Evolutionary conservation across 352 stramenopile species (phyloP), one percentile per base, ranked within the genome.

Genomic region (Phytophthora foliorum): DNA sequence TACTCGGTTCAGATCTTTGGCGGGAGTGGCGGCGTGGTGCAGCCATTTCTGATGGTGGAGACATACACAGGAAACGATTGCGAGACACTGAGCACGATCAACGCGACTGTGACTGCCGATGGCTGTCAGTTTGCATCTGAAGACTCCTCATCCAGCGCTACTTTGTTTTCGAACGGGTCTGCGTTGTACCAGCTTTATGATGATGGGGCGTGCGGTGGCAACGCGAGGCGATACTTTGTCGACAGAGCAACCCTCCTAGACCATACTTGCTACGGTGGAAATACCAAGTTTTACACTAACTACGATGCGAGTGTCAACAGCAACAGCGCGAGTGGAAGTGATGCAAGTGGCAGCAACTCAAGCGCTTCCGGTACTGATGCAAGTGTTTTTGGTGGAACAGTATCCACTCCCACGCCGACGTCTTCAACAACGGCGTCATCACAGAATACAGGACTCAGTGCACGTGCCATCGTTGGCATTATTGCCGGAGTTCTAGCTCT

Each of bases 31-130:
- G 57, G 45, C 10, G 16, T 64, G 17, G 2, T 50, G 21, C 57
- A 64, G 21, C 57, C 42, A 24, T 64, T 57, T 45, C 44, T 64
- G 57, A 64, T 64, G 45, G 32, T 64, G 3, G 57, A 64, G 57
- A 64, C 57, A 32, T 64, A 64, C 45, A 50, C 31, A 9, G 57
- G 57, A 7, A 17, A 16, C 13, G 34, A 57, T 7, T 64, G 57
- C 16, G 57, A 22, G 42, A 63, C 42, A 6, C 41, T 63, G 41
- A 64, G 45, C 44, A 57, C 31, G 2, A 56, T 64, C 57, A 64
- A 64, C 22, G 57, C 57, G 21, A 64, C 57, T 0, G 31, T 41
- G 22, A 51, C 57, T 6, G 57, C 44, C 11, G 16, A 57, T 8
- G 57, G 57, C 44, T 64, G 57, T n/a, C 57, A 64, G 27, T 64